Evolutionary conservation across 805 yeast genomes (phyloP).

Genomic region (Candida suzukii): DNA sequence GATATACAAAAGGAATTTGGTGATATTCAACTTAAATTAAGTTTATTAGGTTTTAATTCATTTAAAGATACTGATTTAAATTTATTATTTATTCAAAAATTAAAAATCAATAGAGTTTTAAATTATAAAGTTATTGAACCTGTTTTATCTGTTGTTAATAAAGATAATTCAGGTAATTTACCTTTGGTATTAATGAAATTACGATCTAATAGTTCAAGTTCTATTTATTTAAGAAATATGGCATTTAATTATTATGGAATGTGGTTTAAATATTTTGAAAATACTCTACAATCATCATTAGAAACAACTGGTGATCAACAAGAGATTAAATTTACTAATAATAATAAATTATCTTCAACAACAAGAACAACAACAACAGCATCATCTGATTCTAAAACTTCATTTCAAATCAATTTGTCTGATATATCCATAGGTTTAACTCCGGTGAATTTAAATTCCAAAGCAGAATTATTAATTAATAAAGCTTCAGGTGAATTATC

Average conservation of each 20-base stretch:
- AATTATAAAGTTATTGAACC: slow-evolving; percentile 15
- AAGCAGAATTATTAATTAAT: slow-evolving; percentile 42
- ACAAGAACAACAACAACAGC: too few relatives aligned
- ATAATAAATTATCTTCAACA: too few relatives aligned
- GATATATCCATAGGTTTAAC: slow-evolving; percentile 56
- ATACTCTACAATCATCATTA: too few relatives aligned
- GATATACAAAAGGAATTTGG: slow-evolving; percentile 27
- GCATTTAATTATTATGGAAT: slow-evolving; percentile 51
- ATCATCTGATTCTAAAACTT: too few relatives aligned
- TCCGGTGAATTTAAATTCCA: slow-evolving; percentile 56
- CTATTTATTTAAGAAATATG: slow-evolving; percentile 40
- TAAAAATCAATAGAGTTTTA: slow-evolving; percentile 4
- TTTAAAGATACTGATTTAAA: slow-evolving; percentile 9
- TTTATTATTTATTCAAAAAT: slow-evolving; percentile 9
- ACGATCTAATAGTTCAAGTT: slow-evolving; percentile 28
- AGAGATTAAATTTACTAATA: too few relatives aligned
- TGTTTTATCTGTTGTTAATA: slow-evolving; percentile 25
- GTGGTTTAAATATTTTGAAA: slow-evolving; percentile 44
- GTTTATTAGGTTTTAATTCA: slow-evolving; percentile 10
- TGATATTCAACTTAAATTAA: slow-evolving; percentile 13
- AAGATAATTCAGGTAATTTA: slow-evolving; percentile 22
- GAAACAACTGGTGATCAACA: too few relatives aligned
- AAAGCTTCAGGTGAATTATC: slow-evolving; percentile 49
- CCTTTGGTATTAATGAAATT: slow-evolving; percentile 36
- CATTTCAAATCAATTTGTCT: slow-evolving; percentile 28